Conservation (phyloP, 768 basidiomycete species). For the Mycena metata region DNA sequence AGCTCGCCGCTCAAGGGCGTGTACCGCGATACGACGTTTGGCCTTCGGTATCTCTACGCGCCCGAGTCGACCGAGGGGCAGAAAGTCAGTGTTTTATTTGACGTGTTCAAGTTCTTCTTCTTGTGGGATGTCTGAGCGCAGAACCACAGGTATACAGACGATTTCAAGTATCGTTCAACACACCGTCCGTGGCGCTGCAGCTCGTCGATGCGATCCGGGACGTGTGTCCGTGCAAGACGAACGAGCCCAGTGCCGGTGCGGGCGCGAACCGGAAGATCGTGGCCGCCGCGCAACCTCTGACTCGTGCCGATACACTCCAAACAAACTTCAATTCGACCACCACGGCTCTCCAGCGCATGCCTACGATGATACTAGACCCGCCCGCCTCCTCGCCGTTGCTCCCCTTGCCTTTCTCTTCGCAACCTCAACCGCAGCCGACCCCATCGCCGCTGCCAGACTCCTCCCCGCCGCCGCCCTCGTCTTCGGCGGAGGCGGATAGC, state of each 20-base stretch:
- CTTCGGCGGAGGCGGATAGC: conserved; percentile 43
- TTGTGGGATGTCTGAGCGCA: background rate
- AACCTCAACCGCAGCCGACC: background rate
- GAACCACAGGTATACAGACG: conserved; percentile 71
- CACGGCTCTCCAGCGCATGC: background rate
- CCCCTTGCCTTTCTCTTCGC: conserved; percentile 17
- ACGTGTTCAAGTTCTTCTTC: background rate
- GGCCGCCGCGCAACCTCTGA: background rate
- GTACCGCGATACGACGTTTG: conserved; percentile 79
- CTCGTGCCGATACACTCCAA: background rate
- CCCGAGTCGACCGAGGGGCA: conserved; percentile 44
- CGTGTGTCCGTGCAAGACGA: conserved; percentile 83
- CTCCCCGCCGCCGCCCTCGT: conserved; percentile 39
- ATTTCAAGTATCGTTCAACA: conserved; percentile 80
- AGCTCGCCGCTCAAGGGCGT: conserved; percentile 84
- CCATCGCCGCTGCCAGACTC: conserved; percentile 42
- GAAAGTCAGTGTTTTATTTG: conserved; percentile 27
- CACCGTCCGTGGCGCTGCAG: conserved; percentile 60
- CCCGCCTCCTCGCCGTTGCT: conserved; percentile 35
- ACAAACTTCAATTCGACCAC: background rate
- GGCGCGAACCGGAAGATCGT: background rate
- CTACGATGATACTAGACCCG: conserved; percentile 8
- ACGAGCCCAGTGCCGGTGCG: conserved; percentile 39
- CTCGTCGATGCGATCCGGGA: conserved; percentile 74
- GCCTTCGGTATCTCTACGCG: conserved; percentile 79